Base-by-base conservation (phyloP, 345 rosid species). In the Sonneratia caseolaris region DNA sequence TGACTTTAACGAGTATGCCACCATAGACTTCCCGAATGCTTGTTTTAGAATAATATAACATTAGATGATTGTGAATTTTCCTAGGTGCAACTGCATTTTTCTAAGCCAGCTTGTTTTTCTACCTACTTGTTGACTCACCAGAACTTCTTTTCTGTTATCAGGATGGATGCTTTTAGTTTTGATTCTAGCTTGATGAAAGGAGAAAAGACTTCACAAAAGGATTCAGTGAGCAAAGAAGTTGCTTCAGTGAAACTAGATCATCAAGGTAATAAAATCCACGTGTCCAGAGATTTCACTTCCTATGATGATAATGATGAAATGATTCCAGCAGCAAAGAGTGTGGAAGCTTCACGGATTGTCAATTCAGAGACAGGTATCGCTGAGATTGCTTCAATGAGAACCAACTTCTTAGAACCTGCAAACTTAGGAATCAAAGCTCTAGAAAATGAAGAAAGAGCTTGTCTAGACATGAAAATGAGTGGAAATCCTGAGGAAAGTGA, bases 1-100 rank as follows among this genome's bases (percentile, higher is more conserved):
- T 83, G 91, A 89, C 76, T 91, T 91, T 79, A 82, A 87, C 38
- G 86, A 71, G 97, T 94, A 79, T 70, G 89, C 71, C 18, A 43
- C 66, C 55, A 59, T 56, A 65, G 42, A 43, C 51, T 32, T 64
- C 72, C n/a, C 36, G 13, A 18, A 35, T 71, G 73, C 74, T 65
- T 36, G 67, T 35, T 37, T 64, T 70, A 32, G 37, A n/a, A 37
- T 72, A 57, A 19, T 72, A 19, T 32, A 16, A 35, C 47, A n/a
- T 32, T 36, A 59, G 59, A 72, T 22, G 43, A 35, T 62, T 22
- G 9, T 19, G 9, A 10, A 64, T 75, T 49, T 68, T 66, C 35
- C 22, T 53, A 18, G 15, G 59, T 53, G 59, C 59, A 53, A 21
- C 59, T 53, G 59, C 14, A 47, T 35, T 59, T 79, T 73, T 43